Evolutionary conservation across 352 stramenopile species (phyloP).

Genomic region (Globisporangium ultimum): DNA sequence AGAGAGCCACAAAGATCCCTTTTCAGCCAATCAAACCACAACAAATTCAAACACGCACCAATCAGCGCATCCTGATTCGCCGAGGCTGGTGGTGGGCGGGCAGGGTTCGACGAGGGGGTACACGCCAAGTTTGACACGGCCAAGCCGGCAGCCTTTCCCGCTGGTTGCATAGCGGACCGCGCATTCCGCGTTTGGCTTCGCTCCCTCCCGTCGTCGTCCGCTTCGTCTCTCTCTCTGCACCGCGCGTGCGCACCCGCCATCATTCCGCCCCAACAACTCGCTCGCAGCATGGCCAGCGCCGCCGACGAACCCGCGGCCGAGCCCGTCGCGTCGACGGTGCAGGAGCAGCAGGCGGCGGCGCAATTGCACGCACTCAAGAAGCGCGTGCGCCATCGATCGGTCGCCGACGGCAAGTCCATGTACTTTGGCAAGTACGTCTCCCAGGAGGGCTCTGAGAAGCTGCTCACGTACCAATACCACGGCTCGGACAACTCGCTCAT

Average conservation of each 20-base stretch:
- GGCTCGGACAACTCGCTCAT: constrained; percentile 84
- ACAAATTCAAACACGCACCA: background rate
- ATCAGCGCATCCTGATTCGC: background rate
- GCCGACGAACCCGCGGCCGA: constrained; percentile 5
- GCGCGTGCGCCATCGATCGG: constrained; percentile 71
- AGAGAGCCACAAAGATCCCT: background rate
- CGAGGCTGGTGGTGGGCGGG: background rate
- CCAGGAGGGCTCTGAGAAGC: constrained; percentile 80
- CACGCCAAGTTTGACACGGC: background rate
- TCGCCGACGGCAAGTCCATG: constrained; percentile 71
- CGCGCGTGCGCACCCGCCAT: background rate
- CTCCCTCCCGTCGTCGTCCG: constrained; percentile 2
- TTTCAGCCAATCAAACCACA: constrained; percentile 1
- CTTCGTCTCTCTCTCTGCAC: background rate
- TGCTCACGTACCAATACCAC: constrained; percentile 86
- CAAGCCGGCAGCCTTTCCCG: background rate
- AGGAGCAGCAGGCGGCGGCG: constrained; percentile 16
- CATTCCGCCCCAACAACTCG: no score
- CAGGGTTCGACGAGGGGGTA: background rate
- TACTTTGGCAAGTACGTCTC: constrained; percentile 90
- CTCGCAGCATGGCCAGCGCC: constrained; percentile 9
- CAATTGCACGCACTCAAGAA: constrained; percentile 42
- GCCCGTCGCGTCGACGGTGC: constrained; percentile 17
- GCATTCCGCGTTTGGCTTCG: constrained; percentile 6
- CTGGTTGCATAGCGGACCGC: background rate